phyloP scores from a whole-genome alignment of 495 filamentous ascomycete genomes.

The Aspergillus ellipticus region DNA sequence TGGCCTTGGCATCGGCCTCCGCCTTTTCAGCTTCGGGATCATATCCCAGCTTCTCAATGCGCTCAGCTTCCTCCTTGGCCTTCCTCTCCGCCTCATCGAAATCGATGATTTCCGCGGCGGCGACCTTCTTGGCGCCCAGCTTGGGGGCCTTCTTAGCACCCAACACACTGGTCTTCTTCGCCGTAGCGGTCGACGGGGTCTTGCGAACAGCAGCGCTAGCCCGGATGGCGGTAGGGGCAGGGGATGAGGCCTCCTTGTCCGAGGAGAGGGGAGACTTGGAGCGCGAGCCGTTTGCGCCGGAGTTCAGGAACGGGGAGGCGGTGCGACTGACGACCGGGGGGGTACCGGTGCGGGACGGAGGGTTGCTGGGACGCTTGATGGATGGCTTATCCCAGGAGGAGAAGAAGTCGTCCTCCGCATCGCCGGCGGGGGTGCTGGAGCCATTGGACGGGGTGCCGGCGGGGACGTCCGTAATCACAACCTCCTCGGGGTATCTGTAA shows the following conservation, averaged over 20 bases:
- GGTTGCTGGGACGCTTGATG: slow-evolving; percentile 94
- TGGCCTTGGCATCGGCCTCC: slow-evolving; percentile 51
- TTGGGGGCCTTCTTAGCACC: slow-evolving; percentile 85
- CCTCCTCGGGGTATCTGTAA: slow-evolving; percentile 76
- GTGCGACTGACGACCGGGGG: slow-evolving; percentile 81
- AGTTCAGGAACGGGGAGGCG: slow-evolving; percentile 81
- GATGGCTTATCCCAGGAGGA: slow-evolving; percentile 97
- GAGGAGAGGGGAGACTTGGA: slow-evolving; percentile 77
- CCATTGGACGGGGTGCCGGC: slow-evolving; percentile 57
- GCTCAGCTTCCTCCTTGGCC: slow-evolving; percentile 94
- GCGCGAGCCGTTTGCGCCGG: slow-evolving; percentile 63
- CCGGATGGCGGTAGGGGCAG: slow-evolving; percentile 60
- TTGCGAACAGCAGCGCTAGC: slow-evolving; percentile 77
- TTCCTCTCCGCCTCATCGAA: slow-evolving; percentile 97
- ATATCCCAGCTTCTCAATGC: slow-evolving; percentile 97
- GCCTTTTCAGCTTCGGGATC: slow-evolving; percentile 84
- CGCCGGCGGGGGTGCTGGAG: slow-evolving; percentile 67
- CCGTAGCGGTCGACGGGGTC: slow-evolving; percentile 51
- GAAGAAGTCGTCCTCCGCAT: slow-evolving; percentile 91
- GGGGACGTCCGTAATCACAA: slow-evolving; percentile 73
- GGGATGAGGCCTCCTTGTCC: slow-evolving; percentile 44
- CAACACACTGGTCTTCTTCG: slow-evolving; percentile 78
- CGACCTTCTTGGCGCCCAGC: slow-evolving; percentile 88
- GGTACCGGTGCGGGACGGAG: slow-evolving; percentile 85
- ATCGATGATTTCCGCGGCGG: slow-evolving; percentile 71